A percentile compares a stretch with the other conserved stretches of the same genome.
Conservation (phyloP, 2,329 filamentous ascomycete species). For the Paecilomyces variotii region DNA sequence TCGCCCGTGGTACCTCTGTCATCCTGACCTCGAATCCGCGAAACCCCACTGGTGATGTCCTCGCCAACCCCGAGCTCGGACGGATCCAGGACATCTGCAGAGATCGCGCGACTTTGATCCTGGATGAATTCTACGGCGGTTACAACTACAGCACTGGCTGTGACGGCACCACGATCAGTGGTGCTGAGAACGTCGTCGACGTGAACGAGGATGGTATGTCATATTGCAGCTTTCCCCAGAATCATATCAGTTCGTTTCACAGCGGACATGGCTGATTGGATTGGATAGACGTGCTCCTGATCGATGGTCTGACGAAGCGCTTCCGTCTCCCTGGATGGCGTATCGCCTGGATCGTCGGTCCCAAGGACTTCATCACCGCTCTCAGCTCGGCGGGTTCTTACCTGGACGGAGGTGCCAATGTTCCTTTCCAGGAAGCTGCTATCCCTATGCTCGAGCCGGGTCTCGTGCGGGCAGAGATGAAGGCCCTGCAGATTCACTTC, state of each 20-base stretch:
- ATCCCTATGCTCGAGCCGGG: slow-evolving; percentile 85
- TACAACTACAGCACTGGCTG: slow-evolving; percentile 95
- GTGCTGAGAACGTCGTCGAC: slow-evolving; percentile 82
- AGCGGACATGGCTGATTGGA: slow-evolving; percentile 1
- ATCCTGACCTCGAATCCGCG: slow-evolving; percentile 92
- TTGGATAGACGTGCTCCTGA: slow-evolving; percentile 68
- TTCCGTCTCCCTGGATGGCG: slow-evolving; percentile 95
- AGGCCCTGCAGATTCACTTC: slow-evolving; percentile 82
- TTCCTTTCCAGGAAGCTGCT: slow-evolving; percentile 90
- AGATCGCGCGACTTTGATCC: slow-evolving; percentile 81
- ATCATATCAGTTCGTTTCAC: neutral
- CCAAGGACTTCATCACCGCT: slow-evolving; percentile 92
- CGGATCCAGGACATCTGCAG: slow-evolving; percentile 91
- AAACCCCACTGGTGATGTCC: slow-evolving; percentile 85
- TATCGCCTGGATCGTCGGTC: slow-evolving; percentile 91
- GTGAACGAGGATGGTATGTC: slow-evolving; percentile 63
- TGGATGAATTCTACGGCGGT: slow-evolving; percentile 93
- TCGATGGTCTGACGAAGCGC: slow-evolving; percentile 92
- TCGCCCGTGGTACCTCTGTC: slow-evolving; percentile 75
- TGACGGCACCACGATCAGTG: slow-evolving; percentile 80
- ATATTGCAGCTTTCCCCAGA: neutral
- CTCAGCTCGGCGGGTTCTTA: slow-evolving; percentile 90
- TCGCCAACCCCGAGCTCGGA: slow-evolving; percentile 74
- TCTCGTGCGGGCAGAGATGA: slow-evolving; percentile 78
- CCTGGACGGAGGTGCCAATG: slow-evolving; percentile 88